Evolutionary conservation across 2,329 filamentous ascomycete genomes (phyloP).

Genomic region (Pyricularia sp.): DNA sequence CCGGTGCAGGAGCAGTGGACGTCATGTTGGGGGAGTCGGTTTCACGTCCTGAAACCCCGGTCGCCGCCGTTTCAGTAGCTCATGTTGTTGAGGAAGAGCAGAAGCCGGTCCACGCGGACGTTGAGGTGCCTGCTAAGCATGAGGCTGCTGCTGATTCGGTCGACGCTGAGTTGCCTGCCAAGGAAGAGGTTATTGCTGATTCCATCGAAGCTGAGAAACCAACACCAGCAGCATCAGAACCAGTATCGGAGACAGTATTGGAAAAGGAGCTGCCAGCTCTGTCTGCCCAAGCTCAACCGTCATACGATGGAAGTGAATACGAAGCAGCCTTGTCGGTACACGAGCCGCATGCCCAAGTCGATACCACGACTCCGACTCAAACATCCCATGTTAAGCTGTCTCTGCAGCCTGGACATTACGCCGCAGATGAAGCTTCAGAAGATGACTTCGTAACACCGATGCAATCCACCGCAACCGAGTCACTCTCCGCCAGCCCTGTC

Average conservation of each 20-base stretch:
- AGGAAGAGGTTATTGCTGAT: neutral
- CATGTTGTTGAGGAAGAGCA: conserved; percentile 8
- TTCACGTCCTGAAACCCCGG: neutral
- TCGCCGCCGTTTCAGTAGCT: neutral
- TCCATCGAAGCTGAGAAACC: neutral
- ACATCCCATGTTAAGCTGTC: neutral
- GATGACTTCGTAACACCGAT: neutral
- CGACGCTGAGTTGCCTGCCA: neutral
- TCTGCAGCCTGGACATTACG: neutral
- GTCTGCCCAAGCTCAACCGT: neutral
- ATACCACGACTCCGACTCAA: neutral
- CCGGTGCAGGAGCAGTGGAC: conserved; percentile 5
- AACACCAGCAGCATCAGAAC: too few relatives aligned
- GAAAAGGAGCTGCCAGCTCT: too few relatives aligned
- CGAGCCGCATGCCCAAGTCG: neutral
- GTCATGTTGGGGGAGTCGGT: neutral
- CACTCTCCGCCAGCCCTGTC: neutral
- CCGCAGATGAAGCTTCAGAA: neutral
- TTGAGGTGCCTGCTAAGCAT: neutral
- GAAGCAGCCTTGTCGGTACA: neutral
- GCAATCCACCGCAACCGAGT: neutral
- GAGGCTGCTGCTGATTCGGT: neutral
- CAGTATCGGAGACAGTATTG: too few relatives aligned
- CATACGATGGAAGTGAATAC: neutral
- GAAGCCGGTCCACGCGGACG: neutral